Evolutionary conservation across 257 asterid species (phyloP), one percentile per base, ranked within the genome.

Genomic region (Solanum pinnatisectum): DNA sequence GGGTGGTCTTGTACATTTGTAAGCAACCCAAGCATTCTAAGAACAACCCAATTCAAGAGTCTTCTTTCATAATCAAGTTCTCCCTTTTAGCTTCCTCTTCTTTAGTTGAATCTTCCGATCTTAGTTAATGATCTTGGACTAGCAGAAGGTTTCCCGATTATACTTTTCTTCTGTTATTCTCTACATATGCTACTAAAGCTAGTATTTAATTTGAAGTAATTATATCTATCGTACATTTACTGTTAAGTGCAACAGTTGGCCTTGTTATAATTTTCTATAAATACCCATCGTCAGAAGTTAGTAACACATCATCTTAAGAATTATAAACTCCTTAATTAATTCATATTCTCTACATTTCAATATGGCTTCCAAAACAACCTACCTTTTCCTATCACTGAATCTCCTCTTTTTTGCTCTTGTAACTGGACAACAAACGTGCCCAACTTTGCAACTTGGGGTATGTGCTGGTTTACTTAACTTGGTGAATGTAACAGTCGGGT

Each of bases 361-460:
- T n/a, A n/a, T n/a, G n/a, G n/a, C n/a, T n/a, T n/a, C 7, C 27
- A 72, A 33, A 72, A 32, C 6, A 71, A n/a, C n/a, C n/a, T n/a
- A n/a, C 2, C 46, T 72, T 72, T 72, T 33, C 13, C 8, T 72
- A 7, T 32, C 44, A 32, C 8, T 72, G 44, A 72, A 72, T 35
- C 44, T 72, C 44, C 79, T 72, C 44, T 72, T 33, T 14, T 72
- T 33, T 35, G 79, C 27, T 72, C 25, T 72, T 33, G 79, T 72
- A 8, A 33, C 44, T 16, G 44, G 79, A 16, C 44, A 39, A 39
- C 44, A 39, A 9, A 39, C 44, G 15, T 91, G 93, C 86, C 90
- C 90, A 0, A 89, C 86, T 67, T 18, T 91, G 6, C 71, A 84
- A 36, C 89, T 91, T 25, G 90, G 90, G 1, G 91, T 89, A 23